phyloP scores from a whole-genome alignment of 179 eudicot species.

The Carnegiea gigantea region DNA sequence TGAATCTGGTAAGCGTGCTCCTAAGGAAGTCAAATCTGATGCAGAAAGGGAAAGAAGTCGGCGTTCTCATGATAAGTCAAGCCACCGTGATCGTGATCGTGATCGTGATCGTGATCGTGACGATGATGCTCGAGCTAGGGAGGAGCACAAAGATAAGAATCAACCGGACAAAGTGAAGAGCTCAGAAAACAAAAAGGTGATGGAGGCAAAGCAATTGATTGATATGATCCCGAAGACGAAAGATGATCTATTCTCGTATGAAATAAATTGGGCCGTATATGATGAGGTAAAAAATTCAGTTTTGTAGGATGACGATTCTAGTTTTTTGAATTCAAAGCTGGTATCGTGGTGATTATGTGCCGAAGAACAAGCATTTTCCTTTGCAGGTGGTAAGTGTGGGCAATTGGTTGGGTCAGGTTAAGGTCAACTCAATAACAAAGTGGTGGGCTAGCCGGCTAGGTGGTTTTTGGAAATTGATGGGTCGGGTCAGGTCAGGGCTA shows the following conservation, averaged over 20 bases:
- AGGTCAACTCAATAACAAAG: too few species aligned
- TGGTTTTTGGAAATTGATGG: too few species aligned
- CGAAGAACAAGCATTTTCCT: background rate
- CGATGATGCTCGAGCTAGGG: constrained; percentile 44
- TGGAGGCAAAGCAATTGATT: constrained; percentile 94
- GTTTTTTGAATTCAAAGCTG: background rate
- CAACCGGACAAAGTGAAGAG: constrained; percentile 42
- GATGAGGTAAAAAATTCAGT: constrained; percentile 56
- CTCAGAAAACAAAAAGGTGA: constrained; percentile 51
- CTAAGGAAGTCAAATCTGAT: constrained; percentile 69
- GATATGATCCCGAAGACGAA: constrained; percentile 97
- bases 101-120: constrained; percentile 31
- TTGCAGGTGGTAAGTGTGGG: background rate
- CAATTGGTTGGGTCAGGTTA: too few species aligned
- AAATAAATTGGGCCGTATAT: constrained; percentile 85
- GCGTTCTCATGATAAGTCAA: constrained; percentile 68
- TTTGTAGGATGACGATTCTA: background rate
- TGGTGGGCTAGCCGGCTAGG: too few species aligned
- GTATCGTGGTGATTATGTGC: background rate
- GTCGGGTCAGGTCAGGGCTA: too few species aligned
- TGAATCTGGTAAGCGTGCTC: constrained; percentile 67
- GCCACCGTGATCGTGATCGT: constrained; percentile 56
- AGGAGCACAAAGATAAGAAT: constrained; percentile 44
- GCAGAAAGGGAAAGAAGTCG: constrained; percentile 65
- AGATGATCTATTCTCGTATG: constrained; percentile 88